Evolutionary conservation across 768 basidiomycete species (phyloP).

Genomic region (Tricholoma matsutake): DNA sequence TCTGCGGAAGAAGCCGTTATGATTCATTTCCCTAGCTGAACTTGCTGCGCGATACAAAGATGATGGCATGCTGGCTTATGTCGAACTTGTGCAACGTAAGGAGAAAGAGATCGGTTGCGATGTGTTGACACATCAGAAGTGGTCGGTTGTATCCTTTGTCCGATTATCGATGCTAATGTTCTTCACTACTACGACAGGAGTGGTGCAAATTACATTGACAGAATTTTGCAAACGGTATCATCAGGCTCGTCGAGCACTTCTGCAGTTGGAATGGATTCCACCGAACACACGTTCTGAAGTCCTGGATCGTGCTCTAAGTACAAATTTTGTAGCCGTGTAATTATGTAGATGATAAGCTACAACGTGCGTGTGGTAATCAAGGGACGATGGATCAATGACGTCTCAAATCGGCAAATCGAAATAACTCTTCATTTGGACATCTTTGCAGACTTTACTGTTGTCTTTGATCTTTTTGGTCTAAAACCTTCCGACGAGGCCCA

Average conservation of each 20-base stretch:
- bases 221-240: slow-evolving; percentile 78
- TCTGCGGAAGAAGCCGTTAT: background rate
- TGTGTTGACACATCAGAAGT: slow-evolving; percentile 93
- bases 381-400: background rate
- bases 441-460: background rate
- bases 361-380: background rate
- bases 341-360: too few species aligned
- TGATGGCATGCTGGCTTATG: slow-evolving; percentile 92
- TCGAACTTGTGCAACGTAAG: slow-evolving; percentile 81
- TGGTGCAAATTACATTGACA: slow-evolving; percentile 87
- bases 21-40: slow-evolving; percentile 48
- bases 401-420: too few species aligned
- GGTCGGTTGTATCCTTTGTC: slow-evolving; percentile 41
- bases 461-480: background rate
- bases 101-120: slow-evolving; percentile 88
- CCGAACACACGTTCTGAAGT: slow-evolving; percentile 75
- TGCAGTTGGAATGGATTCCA: slow-evolving; percentile 81
- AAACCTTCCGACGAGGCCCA: background rate
- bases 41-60: slow-evolving; percentile 76
- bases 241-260: slow-evolving; percentile 89
- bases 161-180: background rate
- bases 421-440: background rate
- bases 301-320: background rate
- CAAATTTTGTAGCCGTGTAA: background rate
- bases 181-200: slow-evolving; percentile 50